Evolutionary conservation across 257 asterid species (phyloP).

Genomic region (Solanum bulbocastanum): DNA sequence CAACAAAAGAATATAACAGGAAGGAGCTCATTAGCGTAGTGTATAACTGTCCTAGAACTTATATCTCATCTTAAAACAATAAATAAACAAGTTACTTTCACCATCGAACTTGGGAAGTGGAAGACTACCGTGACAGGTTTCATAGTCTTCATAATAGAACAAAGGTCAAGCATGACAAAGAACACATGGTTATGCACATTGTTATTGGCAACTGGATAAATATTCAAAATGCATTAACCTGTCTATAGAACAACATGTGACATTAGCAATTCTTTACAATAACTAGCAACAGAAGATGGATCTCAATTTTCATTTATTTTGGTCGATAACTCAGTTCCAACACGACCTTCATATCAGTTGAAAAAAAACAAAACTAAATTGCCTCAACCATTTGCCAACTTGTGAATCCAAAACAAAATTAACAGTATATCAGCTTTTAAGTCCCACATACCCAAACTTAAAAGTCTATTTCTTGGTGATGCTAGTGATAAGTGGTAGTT

Average conservation of each 20-base stretch:
- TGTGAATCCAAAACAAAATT: neutral
- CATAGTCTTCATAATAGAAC: neutral
- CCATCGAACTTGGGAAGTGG: neutral
- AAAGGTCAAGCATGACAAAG: neutral
- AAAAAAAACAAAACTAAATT: neutral
- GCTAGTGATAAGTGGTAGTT: neutral
- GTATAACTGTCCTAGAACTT: neutral
- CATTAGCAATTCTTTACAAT: neutral
- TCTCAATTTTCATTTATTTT: neutral
- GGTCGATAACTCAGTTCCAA: neutral
- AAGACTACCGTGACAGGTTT: neutral
- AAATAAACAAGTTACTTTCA: neutral
- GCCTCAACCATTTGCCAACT: neutral
- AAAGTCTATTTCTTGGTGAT: neutral
- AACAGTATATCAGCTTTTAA: neutral
- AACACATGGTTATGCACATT: neutral
- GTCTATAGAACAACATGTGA: neutral
- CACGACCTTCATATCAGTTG: neutral
- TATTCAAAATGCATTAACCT: neutral
- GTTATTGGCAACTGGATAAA: neutral
- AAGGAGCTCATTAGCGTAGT: neutral
- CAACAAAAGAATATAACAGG: neutral
- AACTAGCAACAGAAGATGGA: neutral
- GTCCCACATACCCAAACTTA: neutral
- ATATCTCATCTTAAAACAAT: neutral